Evolutionary conservation across 2,329 filamentous ascomycete genomes (phyloP).

Genomic region (Ophiostoma ulmi): DNA sequence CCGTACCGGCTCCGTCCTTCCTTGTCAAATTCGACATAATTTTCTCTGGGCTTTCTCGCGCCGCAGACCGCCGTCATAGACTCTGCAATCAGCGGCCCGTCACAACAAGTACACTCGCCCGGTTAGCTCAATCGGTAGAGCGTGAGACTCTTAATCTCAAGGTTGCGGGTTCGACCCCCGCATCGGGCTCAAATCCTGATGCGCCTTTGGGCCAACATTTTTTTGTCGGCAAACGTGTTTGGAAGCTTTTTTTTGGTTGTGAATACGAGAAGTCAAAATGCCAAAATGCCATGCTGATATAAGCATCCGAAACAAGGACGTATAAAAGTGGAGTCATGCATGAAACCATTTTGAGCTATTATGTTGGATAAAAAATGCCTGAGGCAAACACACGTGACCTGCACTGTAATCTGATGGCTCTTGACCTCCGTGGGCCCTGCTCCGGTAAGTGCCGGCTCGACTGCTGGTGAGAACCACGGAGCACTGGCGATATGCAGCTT

Average conservation of each 20-base stretch:
- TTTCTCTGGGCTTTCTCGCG: neutral
- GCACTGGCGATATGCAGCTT: neutral
- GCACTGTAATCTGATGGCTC: neutral
- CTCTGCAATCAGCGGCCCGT: neutral
- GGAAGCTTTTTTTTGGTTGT: too few species aligned
- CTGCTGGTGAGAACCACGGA: neutral
- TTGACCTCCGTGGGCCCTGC: neutral
- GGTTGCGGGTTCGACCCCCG: constrained; percentile 42
- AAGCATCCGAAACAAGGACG: too few species aligned
- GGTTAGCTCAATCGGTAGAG: constrained; percentile 68
- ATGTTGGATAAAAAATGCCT: neutral
- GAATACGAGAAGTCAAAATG: too few species aligned
- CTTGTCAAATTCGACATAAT: neutral
- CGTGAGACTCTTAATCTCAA: constrained; percentile 61
- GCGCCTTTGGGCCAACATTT: constrained; percentile 25
- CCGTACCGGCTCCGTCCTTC: neutral
- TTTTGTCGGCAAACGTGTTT: neutral
- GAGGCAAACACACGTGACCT: neutral
- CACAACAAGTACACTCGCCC: constrained; percentile 33
- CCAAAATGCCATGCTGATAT: too few species aligned
- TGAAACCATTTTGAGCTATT: too few species aligned
- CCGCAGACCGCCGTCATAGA: neutral
- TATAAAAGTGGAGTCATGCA: too few species aligned
- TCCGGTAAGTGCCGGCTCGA: constrained; percentile 12
- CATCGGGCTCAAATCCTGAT: constrained; percentile 43